Conservation (phyloP, 192 early-diverging fungal species). For the Chytriomyces sp. region DNA sequence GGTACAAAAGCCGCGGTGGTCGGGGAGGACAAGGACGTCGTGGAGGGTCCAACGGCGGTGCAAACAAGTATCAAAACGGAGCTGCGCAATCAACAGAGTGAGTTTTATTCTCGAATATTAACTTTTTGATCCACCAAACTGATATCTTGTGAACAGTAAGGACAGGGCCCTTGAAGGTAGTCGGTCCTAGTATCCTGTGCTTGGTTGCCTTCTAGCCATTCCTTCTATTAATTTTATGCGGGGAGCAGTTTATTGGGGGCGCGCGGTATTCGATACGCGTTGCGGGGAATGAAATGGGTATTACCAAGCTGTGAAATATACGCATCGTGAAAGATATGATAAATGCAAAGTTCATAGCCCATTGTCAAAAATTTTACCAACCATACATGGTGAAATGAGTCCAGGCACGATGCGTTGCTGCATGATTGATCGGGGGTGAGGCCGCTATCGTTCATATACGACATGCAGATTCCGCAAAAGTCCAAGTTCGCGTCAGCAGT, state of each 20-base stretch:
- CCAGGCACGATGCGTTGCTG: not conserved
- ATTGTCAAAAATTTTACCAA: not conserved
- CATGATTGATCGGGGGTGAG: not conserved
- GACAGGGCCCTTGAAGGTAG: not conserved
- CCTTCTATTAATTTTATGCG: not conserved
- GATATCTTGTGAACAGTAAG: conserved; percentile 13
- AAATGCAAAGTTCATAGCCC: too few species aligned
- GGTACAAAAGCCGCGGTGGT: conserved; percentile 33
- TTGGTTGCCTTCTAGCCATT: not conserved
- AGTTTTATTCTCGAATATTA: too few species aligned
- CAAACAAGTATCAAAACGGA: too few species aligned
- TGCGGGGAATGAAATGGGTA: not conserved
- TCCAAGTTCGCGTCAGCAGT: not conserved
- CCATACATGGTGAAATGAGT: not conserved
- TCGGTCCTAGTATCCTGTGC: not conserved
- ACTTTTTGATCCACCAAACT: too few species aligned
- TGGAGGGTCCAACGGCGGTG: conserved; percentile 8
- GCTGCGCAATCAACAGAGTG: too few species aligned
- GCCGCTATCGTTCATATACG: not conserved
- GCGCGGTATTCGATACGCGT: not conserved
- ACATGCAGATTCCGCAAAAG: conserved; percentile 9
- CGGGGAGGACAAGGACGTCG: conserved; percentile 23
- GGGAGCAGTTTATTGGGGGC: not conserved
- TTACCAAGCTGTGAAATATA: not conserved
- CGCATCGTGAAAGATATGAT: not conserved